Percentiles rank a stretch among this genome's conserved stretches.
Conservation (phyloP, 768 basidiomycete genomes). For the Tremella yokohamensis region DNA sequence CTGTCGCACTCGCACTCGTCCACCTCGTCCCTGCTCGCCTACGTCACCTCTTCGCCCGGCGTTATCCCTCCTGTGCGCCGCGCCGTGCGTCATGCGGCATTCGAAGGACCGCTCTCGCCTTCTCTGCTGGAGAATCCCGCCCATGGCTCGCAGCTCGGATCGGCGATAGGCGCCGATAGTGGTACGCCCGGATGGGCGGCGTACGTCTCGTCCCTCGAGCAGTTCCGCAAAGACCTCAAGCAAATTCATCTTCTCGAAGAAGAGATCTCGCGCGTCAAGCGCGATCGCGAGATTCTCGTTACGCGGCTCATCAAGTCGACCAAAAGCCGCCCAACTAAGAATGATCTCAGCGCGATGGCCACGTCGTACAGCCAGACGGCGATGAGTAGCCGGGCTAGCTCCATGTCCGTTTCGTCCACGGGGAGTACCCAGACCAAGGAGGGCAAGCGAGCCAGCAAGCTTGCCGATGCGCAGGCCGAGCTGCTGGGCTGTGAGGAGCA, state of each 20-base stretch:
- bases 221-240: conserved; percentile 50
- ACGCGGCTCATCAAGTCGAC: conserved; percentile 50
- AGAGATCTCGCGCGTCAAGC: conserved; percentile 46
- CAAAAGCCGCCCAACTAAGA: conserved; percentile 46
- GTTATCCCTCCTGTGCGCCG: conserved; percentile 44
- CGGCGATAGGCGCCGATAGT: conserved; percentile 17
- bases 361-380: conserved; percentile 18
- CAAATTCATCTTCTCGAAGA: conserved; percentile 50
- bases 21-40: conserved; percentile 50
- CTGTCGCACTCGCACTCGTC: conserved; percentile 51
- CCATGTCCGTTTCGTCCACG: conserved; percentile 32
- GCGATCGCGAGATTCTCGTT: conserved; percentile 50
- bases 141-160: conserved; percentile 17
- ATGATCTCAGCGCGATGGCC: conserved; percentile 41
- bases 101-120: conserved; percentile 46
- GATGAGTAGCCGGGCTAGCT: conserved; percentile 27
- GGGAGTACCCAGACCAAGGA: conserved; percentile 41
- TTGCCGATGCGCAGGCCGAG: conserved; percentile 50
- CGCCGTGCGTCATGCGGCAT: conserved; percentile 48
- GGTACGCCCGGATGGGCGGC: conserved; percentile 45
- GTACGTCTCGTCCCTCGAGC: conserved; percentile 43
- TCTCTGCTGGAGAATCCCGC: conserved; percentile 27
- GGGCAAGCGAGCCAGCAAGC: conserved; percentile 44
- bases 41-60: conserved; percentile 50
- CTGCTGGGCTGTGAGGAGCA: conserved; percentile 51